Conservation (phyloP, 441 rosid genomes). For the Pelargonium myrrhifolium region DNA sequence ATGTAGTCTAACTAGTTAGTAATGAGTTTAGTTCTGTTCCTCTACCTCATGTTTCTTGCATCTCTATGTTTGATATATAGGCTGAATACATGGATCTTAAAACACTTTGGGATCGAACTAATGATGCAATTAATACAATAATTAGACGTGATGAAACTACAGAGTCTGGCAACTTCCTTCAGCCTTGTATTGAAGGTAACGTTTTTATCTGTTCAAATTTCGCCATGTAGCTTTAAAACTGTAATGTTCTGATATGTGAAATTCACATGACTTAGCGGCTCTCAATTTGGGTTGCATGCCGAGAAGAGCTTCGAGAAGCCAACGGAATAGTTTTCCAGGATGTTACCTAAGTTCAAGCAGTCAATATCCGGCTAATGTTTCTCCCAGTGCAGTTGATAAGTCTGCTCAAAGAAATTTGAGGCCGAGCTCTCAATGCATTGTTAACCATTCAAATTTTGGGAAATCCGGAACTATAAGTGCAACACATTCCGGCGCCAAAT, state of each 20-base stretch:
- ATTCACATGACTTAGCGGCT: constrained; percentile 36
- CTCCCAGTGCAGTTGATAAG: constrained; percentile 12
- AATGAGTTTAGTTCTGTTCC: no score
- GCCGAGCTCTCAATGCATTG: no score
- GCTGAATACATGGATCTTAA: constrained; percentile 51
- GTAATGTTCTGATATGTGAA: no score
- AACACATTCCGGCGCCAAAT: no score
- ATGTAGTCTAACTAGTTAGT: no score
- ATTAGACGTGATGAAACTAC: constrained; percentile 49
- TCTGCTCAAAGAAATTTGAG: neutral
- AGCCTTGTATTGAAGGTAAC: constrained; percentile 65
- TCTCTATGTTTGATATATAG: constrained; percentile 27
- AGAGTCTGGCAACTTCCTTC: constrained; percentile 49
- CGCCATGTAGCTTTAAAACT: no score
- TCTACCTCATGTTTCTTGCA: neutral
- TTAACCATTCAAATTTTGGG: no score
- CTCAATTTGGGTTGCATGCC: constrained; percentile 58
- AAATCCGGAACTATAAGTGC: no score
- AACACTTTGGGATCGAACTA: constrained; percentile 48
- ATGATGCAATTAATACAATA: constrained; percentile 56
- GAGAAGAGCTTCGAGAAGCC: constrained; percentile 49
- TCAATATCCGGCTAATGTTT: constrained; percentile 17
- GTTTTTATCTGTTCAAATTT: neutral
- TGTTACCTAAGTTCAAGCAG: constrained; percentile 35
- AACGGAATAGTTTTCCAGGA: constrained; percentile 38